A percentile compares a stretch with the other conserved stretches of the same genome.
Evolutionary conservation across 352 stramenopile genomes (phyloP).

Genomic region (Globisporangium takayamanum): DNA sequence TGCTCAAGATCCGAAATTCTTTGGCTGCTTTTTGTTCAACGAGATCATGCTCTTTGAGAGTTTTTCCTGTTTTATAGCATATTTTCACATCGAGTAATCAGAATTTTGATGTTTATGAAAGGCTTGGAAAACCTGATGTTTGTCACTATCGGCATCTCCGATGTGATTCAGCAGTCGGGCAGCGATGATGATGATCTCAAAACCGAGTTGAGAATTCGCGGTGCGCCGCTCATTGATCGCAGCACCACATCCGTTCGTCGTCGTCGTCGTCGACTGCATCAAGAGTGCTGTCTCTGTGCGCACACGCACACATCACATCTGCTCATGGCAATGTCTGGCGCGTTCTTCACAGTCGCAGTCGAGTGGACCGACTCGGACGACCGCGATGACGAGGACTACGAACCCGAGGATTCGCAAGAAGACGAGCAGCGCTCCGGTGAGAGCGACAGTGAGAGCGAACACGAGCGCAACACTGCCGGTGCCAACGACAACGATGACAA

Average conservation of each 20-base stretch:
- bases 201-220: no score
- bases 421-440: slow-evolving; percentile 5
- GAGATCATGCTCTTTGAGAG: neutral
- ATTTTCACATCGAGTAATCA: neutral
- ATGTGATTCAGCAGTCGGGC: no score
- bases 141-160: neutral
- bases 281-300: no score
- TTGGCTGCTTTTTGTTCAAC: no score
- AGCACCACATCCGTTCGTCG: no score
- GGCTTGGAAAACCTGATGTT: neutral
- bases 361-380: slow-evolving; percentile 16
- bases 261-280: no score
- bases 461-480: neutral
- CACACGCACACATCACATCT: neutral
- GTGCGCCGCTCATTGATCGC: no score
- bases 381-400: slow-evolving; percentile 12
- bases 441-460: neutral
- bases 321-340: slow-evolving; percentile 9
- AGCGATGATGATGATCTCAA: no score
- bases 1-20: neutral
- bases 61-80: neutral
- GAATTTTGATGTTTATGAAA: neutral
- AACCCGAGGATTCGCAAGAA: slow-evolving; percentile 8
- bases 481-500: neutral
- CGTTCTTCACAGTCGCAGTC: slow-evolving; percentile 4